Percentiles rank a stretch among this genome's conserved stretches.
phyloP scores from a whole-genome alignment of 192 early-diverging fungal genomes.

The Chytriomyces sp. region DNA sequence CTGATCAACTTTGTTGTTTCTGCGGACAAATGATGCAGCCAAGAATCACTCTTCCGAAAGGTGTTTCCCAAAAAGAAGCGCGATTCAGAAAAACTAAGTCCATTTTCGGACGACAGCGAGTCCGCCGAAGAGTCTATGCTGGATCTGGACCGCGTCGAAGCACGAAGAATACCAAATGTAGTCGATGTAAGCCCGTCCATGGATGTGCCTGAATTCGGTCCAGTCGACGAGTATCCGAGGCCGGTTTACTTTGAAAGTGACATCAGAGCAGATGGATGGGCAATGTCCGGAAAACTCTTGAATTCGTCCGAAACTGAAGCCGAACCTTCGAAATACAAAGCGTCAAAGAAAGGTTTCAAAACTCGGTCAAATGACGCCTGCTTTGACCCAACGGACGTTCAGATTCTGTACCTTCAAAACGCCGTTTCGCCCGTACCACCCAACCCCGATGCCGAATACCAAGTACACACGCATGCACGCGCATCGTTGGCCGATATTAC shows the following conservation, averaged over 20 bases:
- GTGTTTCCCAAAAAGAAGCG: no score
- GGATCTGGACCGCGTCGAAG: no score
- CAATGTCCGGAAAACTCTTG: not conserved
- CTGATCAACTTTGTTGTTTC: no score
- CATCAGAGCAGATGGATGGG: not conserved
- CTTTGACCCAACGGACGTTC: no score
- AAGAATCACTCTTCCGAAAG: no score
- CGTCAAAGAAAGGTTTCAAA: no score
- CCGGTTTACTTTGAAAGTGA: not conserved
- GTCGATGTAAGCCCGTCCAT: slow-evolving; percentile 7
- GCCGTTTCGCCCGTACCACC: not conserved
- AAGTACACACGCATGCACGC: not conserved
- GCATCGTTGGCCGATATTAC: no score
- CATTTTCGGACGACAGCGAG: no score
- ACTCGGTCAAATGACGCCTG: no score
- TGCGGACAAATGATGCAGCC: no score
- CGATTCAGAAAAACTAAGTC: no score
- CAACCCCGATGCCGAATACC: not conserved
- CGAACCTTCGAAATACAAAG: not conserved
- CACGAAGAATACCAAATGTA: slow-evolving; percentile 5
- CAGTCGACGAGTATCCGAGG: slow-evolving; percentile 24
- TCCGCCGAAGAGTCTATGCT: no score
- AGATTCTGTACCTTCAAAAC: not conserved
- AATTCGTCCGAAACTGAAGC: not conserved
- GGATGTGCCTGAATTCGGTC: slow-evolving; percentile 20